Conservation (phyloP, 768 basidiomycete species). For the Podaxis sp. region DNA sequence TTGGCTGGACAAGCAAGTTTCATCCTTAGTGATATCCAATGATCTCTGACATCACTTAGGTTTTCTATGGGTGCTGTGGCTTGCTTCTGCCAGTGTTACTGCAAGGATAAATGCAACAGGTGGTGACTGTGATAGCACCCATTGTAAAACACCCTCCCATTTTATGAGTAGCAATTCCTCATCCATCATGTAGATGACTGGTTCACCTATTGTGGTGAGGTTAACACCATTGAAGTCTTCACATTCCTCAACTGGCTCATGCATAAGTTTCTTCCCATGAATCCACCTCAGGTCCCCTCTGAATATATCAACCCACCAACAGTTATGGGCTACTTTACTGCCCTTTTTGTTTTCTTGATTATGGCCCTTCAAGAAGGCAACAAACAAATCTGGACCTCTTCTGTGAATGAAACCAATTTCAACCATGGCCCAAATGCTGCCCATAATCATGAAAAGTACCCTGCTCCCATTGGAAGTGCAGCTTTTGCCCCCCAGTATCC, state of each 20-base stretch:
- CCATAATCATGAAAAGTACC: slow-evolving; percentile 2
- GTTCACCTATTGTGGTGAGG: slow-evolving; percentile 32
- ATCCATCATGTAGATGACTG: background rate
- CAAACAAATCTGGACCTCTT: slow-evolving; percentile 32
- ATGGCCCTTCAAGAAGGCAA: slow-evolving; percentile 33
- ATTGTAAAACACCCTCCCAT: background rate
- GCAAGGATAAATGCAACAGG: slow-evolving; percentile 24
- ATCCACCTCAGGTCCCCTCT: background rate
- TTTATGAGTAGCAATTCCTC: background rate
- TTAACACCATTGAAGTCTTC: slow-evolving; percentile 42
- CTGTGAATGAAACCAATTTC: slow-evolving; percentile 39
- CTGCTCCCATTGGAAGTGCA: background rate
- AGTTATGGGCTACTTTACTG: slow-evolving; percentile 36
- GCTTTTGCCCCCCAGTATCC: slow-evolving; percentile 15
- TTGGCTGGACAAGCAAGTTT: slow-evolving; percentile 37
- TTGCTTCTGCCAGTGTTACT: slow-evolving; percentile 36
- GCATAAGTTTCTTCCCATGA: slow-evolving; percentile 29
- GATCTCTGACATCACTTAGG: slow-evolving; percentile 23
- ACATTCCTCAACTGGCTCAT: slow-evolving; percentile 43
- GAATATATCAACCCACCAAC: too few relatives aligned
- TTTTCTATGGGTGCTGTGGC: slow-evolving; percentile 47
- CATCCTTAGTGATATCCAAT: background rate
- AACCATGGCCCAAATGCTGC: slow-evolving; percentile 21
- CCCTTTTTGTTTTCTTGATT: slow-evolving; percentile 30
- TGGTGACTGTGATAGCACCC: slow-evolving; percentile 15